A percentile compares a stretch with the other conserved stretches of the same genome.
Conservation (phyloP, 441 rosid species). For the Mallotus japonicus region DNA sequence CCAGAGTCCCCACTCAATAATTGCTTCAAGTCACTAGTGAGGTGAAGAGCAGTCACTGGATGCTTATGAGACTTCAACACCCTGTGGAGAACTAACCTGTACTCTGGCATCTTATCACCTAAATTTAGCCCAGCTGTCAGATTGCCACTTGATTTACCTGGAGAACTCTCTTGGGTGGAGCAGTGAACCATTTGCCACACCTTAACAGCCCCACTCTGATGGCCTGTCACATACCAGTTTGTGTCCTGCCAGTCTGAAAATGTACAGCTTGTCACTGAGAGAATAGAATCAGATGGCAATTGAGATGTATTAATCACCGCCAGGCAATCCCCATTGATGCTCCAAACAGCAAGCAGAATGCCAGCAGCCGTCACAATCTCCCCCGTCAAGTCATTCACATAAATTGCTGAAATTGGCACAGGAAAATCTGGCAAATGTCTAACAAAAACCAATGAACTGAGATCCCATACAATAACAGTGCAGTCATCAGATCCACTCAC, state of each 20-base stretch:
- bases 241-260: constrained; percentile 96
- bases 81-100: constrained; percentile 79
- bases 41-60: constrained; percentile 84
- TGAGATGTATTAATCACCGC: constrained; percentile 93
- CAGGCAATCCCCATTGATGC: constrained; percentile 97
- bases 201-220: constrained; percentile 97
- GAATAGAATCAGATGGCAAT: constrained; percentile 92
- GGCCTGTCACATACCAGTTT: constrained; percentile 95
- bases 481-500: constrained; percentile 97
- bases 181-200: constrained; percentile 94
- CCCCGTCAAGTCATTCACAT: constrained; percentile 90
- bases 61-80: constrained; percentile 87
- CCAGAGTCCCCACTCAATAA: constrained; percentile 87
- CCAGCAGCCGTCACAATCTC: constrained; percentile 98
- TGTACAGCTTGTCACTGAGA: constrained; percentile 80
- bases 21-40: constrained; percentile 84
- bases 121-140: constrained; percentile 59
- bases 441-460: constrained; percentile 79
- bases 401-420: constrained; percentile 76
- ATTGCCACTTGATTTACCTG: constrained; percentile 45
- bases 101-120: constrained; percentile 69
- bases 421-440: constrained; percentile 95
- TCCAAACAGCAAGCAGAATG: constrained; percentile 94
- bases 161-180: constrained; percentile 51
- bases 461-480: constrained; percentile 95